Evolutionary conservation across 805 yeast genomes (phyloP).

Genomic region (Candida incommunis): DNA sequence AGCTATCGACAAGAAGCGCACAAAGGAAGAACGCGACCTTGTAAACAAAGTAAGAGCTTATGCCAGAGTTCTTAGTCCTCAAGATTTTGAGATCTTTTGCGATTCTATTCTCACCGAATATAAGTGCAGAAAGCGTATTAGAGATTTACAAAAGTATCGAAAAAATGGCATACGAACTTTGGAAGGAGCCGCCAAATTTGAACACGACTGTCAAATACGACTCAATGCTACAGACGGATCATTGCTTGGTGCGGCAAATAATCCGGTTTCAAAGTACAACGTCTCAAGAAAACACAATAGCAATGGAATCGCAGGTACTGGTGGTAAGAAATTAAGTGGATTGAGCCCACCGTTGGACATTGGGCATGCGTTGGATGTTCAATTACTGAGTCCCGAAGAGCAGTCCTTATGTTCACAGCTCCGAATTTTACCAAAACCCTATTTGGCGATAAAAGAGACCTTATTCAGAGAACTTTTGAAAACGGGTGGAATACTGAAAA

Average conservation of each 20-base stretch:
- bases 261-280: constrained; percentile 3
- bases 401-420: constrained; percentile 71
- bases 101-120: constrained; percentile 66
- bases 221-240: constrained; percentile 29
- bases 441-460: constrained; percentile 80
- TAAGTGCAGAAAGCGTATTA: constrained; percentile 64
- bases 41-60: constrained; percentile 63
- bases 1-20: constrained; percentile 68
- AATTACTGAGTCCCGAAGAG: constrained; percentile 75
- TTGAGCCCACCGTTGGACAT: constrained; percentile 23
- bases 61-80: constrained; percentile 65
- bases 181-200: constrained; percentile 75
- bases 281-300: constrained; percentile 11
- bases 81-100: constrained; percentile 65
- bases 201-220: constrained; percentile 69
- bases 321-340: constrained; percentile 14
- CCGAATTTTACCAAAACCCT: constrained; percentile 84
- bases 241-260: constrained; percentile 7
- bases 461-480: constrained; percentile 76
- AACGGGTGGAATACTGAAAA: constrained; percentile 71
- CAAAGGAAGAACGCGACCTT: constrained; percentile 82
- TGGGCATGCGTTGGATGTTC: constrained; percentile 63
- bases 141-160: constrained; percentile 89
- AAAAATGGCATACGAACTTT: constrained; percentile 72
- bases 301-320: constrained; percentile 10